Conservation (phyloP, 352 stramenopile species). For the Aphanomyces stellatus region DNA sequence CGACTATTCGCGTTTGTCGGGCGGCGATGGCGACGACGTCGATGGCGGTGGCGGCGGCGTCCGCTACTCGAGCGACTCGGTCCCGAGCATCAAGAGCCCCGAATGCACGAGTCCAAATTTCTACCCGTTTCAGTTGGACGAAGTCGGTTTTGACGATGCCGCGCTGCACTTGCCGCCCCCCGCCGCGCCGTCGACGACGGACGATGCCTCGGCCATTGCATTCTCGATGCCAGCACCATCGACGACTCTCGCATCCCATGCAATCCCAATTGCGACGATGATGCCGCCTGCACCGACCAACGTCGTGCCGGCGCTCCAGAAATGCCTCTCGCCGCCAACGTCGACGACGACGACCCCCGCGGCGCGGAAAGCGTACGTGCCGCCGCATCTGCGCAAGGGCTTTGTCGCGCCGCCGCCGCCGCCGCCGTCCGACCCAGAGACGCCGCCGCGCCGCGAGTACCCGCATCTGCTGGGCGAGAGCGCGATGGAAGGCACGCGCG, state of each 20-base stretch:
- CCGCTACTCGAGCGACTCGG: not conserved
- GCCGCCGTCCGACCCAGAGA: not conserved
- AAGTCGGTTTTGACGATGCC: not conserved
- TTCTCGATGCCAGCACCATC: not conserved
- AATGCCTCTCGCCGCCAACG: constrained; percentile 11
- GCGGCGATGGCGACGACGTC: not conserved
- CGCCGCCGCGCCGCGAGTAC: not conserved
- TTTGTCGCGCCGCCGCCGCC: not conserved
- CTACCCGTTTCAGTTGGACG: constrained; percentile 11
- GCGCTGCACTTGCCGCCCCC: not conserved
- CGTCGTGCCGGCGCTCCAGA: not conserved
- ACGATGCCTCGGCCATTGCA: not conserved
- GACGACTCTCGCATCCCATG: not conserved
- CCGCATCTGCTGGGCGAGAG: not conserved
- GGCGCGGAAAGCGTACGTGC: constrained; percentile 11
- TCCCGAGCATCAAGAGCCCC: not conserved
- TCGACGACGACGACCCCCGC: not conserved
- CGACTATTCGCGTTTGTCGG: not conserved
- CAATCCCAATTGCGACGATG: not conserved
- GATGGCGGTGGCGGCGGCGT: not conserved
- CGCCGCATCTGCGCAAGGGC: constrained; percentile 8
- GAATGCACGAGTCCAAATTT: constrained; percentile 3
- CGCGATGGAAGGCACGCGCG: constrained; percentile 21
- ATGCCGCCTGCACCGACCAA: not conserved
- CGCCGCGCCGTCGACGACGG: not conserved